Evolutionary conservation across 2,329 filamentous ascomycete genomes (phyloP).

Genomic region (Fusarium caatingaense): DNA sequence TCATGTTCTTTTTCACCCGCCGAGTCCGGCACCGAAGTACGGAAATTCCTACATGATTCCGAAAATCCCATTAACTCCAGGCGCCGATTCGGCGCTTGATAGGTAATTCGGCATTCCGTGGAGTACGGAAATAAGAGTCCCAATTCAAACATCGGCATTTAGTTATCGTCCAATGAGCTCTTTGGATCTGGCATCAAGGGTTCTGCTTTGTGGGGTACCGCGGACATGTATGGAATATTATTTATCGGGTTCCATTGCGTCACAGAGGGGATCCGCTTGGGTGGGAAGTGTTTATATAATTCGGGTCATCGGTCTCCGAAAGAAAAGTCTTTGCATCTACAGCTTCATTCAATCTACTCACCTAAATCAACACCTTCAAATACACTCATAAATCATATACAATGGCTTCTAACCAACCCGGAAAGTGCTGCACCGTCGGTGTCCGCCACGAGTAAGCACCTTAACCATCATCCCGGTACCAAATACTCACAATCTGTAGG

Average conservation of each 20-base stretch:
- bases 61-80: neutral
- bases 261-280: conserved; percentile 26
- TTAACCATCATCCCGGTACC: neutral
- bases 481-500: conserved; percentile 47
- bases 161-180: conserved; percentile 8
- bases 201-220: conserved; percentile 1
- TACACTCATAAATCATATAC: neutral
- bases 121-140: conserved; percentile 10
- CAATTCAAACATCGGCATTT: neutral
- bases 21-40: neutral
- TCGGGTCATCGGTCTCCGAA: conserved; percentile 9
- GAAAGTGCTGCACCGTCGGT: conserved; percentile 63
- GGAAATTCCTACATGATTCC: neutral
- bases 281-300: conserved; percentile 21
- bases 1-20: neutral
- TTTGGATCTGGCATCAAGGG: neutral
- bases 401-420: conserved; percentile 67
- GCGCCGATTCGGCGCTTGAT: neutral
- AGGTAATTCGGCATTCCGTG: conserved; percentile 17
- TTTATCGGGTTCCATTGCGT: conserved; percentile 34
- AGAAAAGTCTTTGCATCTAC: neutral
- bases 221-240: neutral
- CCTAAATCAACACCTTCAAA: neutral
- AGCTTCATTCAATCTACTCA: neutral
- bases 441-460: conserved; percentile 63